Conservation (phyloP, 805 yeast species). For the Cyberlindnera nakhonratchasimensis region DNA sequence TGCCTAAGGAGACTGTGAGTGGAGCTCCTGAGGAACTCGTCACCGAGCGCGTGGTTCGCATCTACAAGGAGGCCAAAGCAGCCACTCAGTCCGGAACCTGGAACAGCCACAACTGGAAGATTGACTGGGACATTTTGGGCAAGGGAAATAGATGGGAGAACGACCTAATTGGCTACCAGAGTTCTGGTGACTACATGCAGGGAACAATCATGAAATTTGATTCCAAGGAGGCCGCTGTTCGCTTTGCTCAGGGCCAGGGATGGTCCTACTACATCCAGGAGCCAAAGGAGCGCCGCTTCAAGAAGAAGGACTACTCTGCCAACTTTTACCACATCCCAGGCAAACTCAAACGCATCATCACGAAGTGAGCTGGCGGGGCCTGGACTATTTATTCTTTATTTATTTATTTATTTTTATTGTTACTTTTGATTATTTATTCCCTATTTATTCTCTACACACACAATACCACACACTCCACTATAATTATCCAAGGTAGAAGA, state of each 20-base stretch:
- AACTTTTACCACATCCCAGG: conserved; percentile 69
- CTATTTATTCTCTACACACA: too few relatives aligned
- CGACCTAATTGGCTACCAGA: conserved; percentile 82
- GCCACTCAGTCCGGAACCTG: conserved; percentile 73
- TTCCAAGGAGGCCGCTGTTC: conserved; percentile 70
- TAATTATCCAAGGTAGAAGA: too few relatives aligned
- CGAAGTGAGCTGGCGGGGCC: conserved; percentile 47
- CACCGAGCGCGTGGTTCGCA: conserved; percentile 65
- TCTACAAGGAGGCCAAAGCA: conserved; percentile 70
- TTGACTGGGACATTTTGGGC: conserved; percentile 80
- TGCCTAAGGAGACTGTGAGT: conserved; percentile 56
- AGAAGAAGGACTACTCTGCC: conserved; percentile 68
- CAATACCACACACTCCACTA: too few relatives aligned
- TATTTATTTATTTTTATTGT: background rate
- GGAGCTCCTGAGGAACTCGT: conserved; percentile 74
- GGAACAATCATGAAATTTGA: conserved; percentile 73
- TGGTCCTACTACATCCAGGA: conserved; percentile 83
- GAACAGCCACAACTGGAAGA: conserved; percentile 57
- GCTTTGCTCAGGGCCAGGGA: conserved; percentile 79
- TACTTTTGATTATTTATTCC: conserved; percentile 6
- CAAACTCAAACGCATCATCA: conserved; percentile 75
- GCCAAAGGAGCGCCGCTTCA: conserved; percentile 71
- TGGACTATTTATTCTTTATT: background rate
- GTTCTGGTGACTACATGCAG: conserved; percentile 74
- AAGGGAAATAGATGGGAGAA: conserved; percentile 87